phyloP scores from a whole-genome alignment of 2,329 filamentous ascomycete genomes.

The Trichoderma brevicompactum region DNA sequence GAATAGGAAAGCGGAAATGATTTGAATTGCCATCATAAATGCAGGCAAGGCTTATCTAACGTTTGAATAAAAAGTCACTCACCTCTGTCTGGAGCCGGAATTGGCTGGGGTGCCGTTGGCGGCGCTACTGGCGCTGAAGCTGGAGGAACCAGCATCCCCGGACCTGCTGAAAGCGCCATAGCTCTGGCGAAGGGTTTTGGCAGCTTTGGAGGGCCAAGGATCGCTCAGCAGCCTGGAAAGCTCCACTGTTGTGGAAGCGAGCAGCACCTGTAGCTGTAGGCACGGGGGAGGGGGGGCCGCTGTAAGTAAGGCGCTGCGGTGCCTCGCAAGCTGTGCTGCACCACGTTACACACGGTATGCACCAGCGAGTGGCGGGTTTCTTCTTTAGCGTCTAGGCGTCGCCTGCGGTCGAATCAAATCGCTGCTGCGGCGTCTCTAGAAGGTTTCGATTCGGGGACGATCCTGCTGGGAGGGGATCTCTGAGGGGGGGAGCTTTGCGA shows the following conservation, averaged over 20 bases:
- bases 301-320: no score
- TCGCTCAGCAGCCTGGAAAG: neutral
- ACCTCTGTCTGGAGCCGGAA: slow-evolving; percentile 19
- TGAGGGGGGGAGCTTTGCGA: slow-evolving; percentile 13
- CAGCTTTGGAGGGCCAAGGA: neutral
- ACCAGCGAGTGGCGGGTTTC: neutral
- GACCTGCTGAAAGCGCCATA: slow-evolving; percentile 30
- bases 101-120: slow-evolving; percentile 12
- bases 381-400: slow-evolving; percentile 14
- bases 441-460: slow-evolving; percentile 23
- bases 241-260: slow-evolving; percentile 21
- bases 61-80: slow-evolving; percentile 16
- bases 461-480: slow-evolving; percentile 16
- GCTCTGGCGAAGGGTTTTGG: slow-evolving; percentile 7
- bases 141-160: slow-evolving; percentile 25
- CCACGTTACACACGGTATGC: neutral
- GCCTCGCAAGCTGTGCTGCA: neutral
- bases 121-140: slow-evolving; percentile 22
- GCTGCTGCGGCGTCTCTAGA: slow-evolving; percentile 12
- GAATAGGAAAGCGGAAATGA: slow-evolving; percentile 10
- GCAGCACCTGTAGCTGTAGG: neutral
- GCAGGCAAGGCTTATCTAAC: slow-evolving; percentile 8
- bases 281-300: no score
- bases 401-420: slow-evolving; percentile 3
- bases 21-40: slow-evolving; percentile 1